Conservation (phyloP, 768 basidiomycete genomes). For the Harrya chromipes region DNA sequence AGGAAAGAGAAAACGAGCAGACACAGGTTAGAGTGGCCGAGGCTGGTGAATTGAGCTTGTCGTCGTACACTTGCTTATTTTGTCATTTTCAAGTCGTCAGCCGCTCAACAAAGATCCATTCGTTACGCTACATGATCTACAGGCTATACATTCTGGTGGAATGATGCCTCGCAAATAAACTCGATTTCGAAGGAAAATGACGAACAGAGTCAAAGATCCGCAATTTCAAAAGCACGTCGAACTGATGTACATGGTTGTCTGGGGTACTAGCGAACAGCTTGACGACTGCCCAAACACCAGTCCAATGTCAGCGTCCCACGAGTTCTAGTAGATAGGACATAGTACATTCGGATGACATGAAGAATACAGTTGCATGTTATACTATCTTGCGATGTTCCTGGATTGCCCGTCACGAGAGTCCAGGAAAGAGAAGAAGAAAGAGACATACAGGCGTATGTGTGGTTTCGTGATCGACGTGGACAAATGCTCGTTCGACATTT, state of each 20-base stretch:
- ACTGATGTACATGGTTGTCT: not conserved
- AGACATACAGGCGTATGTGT: constrained; percentile 64
- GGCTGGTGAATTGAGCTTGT: constrained; percentile 2
- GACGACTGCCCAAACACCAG: not conserved
- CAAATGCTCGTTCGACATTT: constrained; percentile 89
- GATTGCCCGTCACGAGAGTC: not conserved
- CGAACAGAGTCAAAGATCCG: not conserved
- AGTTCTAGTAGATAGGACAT: not conserved
- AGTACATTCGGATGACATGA: not conserved
- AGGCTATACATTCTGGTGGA: too few relatives aligned
- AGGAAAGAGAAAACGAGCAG: not conserved
- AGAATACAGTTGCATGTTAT: constrained; percentile 2
- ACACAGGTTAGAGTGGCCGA: not conserved
- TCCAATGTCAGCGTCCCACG: not conserved
- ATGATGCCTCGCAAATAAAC: too few relatives aligned
- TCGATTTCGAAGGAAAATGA: too few relatives aligned
- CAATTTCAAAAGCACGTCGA: constrained; percentile 6
- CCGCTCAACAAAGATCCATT: constrained; percentile 14
- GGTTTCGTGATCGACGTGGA: constrained; percentile 93
- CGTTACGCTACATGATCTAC: not conserved
- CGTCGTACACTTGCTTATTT: constrained; percentile 23
- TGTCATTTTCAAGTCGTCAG: constrained; percentile 31
- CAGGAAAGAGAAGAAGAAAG: not conserved
- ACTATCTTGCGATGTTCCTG: constrained; percentile 46
- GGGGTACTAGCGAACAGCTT: not conserved